Percentiles rank a stretch among this genome's conserved stretches.
These are phyloP conservation scores for Jatropha curcas DNA, from an alignment of 345 rosid species.

Conservation along the genomic window DNA sequence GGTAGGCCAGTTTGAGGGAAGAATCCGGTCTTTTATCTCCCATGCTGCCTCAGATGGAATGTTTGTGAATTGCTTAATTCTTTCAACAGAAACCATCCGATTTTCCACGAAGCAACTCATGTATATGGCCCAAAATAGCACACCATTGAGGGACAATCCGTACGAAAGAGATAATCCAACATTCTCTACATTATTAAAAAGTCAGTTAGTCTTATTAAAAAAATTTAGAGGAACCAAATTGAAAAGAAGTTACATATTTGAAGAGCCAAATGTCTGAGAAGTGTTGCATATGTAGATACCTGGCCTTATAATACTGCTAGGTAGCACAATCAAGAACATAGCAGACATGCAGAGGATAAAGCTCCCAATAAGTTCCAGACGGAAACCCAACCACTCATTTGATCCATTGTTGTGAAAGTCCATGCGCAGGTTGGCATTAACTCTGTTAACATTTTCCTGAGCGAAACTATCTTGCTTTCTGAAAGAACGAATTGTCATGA, in stretches of 20 bases:
- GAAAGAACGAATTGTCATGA: conserved; percentile 80
- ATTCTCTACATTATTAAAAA: conserved; percentile 51
- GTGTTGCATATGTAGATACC: conserved; percentile 35
- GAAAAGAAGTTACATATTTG: background rate
- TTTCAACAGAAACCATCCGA: conserved; percentile 89
- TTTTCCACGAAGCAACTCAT: conserved; percentile 90
- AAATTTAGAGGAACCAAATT: background rate
- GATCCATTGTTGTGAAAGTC: conserved; percentile 89
- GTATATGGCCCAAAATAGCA: conserved; percentile 75
- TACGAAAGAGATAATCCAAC: conserved; percentile 91
- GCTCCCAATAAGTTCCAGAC: conserved; percentile 78
- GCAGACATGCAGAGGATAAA: conserved; percentile 71
- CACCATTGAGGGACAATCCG: conserved; percentile 80
- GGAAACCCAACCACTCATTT: conserved; percentile 93
- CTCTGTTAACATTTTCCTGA: conserved; percentile 70
- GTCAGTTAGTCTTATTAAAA: conserved; percentile 1
- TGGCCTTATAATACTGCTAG: conserved; percentile 76
- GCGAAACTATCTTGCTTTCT: conserved; percentile 52
- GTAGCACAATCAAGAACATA: conserved; percentile 74
- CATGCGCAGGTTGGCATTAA: conserved; percentile 75
- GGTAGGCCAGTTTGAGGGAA: conserved; percentile 78
- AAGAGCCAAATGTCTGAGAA: background rate
- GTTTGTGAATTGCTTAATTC: conserved; percentile 84
- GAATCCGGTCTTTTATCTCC: conserved; percentile 56
- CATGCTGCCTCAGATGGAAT: conserved; percentile 79